Percentiles rank a stretch among this genome's conserved stretches.
Conservation (phyloP, 805 yeast species). For the Monosporozyma aerobia region DNA sequence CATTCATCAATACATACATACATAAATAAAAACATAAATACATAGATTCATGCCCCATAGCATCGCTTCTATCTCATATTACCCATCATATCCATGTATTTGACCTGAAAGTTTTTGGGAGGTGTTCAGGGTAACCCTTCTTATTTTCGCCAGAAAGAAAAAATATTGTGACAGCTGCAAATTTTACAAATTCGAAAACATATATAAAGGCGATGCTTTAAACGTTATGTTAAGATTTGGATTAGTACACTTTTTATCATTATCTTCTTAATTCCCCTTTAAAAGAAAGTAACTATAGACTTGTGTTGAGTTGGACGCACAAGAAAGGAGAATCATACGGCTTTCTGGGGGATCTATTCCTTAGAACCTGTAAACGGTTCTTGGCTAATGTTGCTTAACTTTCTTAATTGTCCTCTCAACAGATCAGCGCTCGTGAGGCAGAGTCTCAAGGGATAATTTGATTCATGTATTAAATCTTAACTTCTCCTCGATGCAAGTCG, state of each 20-base stretch:
- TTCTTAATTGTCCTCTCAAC: conserved; percentile 30
- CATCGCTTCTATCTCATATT: not conserved
- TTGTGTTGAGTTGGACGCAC: conserved; percentile 17
- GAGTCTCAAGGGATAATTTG: conserved; percentile 28
- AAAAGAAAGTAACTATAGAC: conserved; percentile 17
- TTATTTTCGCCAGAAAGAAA: not conserved
- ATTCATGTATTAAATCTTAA: conserved; percentile 6
- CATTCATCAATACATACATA: not conserved
- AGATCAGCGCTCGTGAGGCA: conserved; percentile 73
- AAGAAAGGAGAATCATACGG: conserved; percentile 20
- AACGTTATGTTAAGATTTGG: not conserved
- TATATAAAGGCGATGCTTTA: conserved; percentile 2
- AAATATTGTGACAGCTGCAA: not conserved
- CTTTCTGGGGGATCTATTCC: conserved; percentile 9
- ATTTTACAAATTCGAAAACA: not conserved
- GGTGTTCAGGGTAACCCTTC: conserved; percentile 1
- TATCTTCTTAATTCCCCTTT: not conserved
- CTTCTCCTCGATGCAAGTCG: conserved; percentile 27
- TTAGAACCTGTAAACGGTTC: conserved; percentile 7
- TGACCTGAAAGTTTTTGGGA: not conserved
- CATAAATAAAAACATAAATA: not conserved
- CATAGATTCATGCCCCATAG: not conserved
- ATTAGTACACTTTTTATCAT: not conserved
- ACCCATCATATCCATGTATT: not conserved
- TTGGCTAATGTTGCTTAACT: conserved; percentile 30